A percentile compares a stretch with the other conserved stretches of the same genome.
Conservation (phyloP, 2,329 filamentous ascomycete species). For the Xylariomycetidae sp. region DNA sequence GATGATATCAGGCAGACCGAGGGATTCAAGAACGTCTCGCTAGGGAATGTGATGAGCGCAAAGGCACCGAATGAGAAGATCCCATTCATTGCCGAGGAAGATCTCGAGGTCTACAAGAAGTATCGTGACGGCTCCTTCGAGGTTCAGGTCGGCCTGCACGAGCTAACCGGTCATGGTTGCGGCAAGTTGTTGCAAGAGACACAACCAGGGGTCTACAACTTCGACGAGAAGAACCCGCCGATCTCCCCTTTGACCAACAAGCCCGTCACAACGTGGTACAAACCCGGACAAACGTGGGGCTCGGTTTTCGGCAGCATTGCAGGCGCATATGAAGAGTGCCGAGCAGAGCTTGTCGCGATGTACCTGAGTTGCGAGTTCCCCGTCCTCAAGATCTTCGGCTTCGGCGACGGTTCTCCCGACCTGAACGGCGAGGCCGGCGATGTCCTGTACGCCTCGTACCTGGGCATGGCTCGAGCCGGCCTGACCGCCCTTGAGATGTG, state of each 20-base stretch:
- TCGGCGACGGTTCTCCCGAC: constrained; percentile 69
- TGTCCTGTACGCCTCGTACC: constrained; percentile 80
- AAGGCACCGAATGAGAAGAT: constrained; percentile 90
- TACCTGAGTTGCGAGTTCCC: constrained; percentile 79
- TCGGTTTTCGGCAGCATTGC: constrained; percentile 85
- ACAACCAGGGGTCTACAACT: constrained; percentile 75
- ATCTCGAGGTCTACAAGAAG: constrained; percentile 72
- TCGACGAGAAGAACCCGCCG: constrained; percentile 75
- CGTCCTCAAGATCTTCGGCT: constrained; percentile 86
- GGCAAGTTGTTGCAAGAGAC: constrained; percentile 93
- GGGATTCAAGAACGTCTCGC: constrained; percentile 88
- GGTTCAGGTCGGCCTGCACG: constrained; percentile 91
- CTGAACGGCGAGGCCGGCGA: constrained; percentile 75
- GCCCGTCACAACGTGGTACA: constrained; percentile 82
- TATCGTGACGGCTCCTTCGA: constrained; percentile 87
- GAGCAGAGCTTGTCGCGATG: constrained; percentile 93
- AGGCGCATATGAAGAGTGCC: constrained; percentile 88
- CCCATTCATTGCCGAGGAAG: constrained; percentile 76
- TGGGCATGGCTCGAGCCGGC: constrained; percentile 92
- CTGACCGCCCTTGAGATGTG: constrained; percentile 86
- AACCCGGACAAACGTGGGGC: constrained; percentile 91
- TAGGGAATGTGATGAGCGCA: constrained; percentile 87
- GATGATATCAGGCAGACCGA: constrained; percentile 62
- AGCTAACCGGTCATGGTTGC: constrained; percentile 80
- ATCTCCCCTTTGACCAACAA: constrained; percentile 72